Percentiles rank a stretch among this genome's conserved stretches.
Evolutionary conservation across 768 basidiomycete species (phyloP).

Genomic region (Podaxis sp.): DNA sequence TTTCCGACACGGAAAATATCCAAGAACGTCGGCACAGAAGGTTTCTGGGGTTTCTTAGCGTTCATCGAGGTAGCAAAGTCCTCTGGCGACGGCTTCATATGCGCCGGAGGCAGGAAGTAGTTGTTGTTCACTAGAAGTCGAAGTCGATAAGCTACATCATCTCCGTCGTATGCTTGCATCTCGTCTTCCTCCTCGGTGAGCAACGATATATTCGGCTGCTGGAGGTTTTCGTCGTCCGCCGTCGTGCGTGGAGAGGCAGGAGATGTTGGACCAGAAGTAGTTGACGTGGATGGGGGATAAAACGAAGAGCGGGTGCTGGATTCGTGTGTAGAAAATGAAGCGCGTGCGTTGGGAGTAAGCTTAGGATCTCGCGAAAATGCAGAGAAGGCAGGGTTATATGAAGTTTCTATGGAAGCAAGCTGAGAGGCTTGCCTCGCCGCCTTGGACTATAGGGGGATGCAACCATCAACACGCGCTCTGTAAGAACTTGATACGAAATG

Average conservation of each 20-base stretch:
- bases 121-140: constrained; percentile 82
- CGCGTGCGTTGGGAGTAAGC: constrained; percentile 44
- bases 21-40: constrained; percentile 53
- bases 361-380: constrained; percentile 47
- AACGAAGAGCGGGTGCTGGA: constrained; percentile 72
- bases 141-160: constrained; percentile 83
- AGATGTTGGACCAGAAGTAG: constrained; percentile 59
- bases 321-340: constrained; percentile 58
- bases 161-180: constrained; percentile 51
- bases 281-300: constrained; percentile 71
- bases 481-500: constrained; percentile 9
- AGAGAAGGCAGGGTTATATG: constrained; percentile 34
- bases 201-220: constrained; percentile 40
- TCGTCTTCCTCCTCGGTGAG: constrained; percentile 46
- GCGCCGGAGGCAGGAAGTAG: constrained; percentile 86
- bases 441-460: constrained; percentile 26
- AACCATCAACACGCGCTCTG: constrained; percentile 12
- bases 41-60: constrained; percentile 40
- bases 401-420: constrained; percentile 28
- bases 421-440: constrained; percentile 26
- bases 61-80: constrained; percentile 45
- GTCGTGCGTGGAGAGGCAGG: constrained; percentile 60
- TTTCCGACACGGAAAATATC: constrained; percentile 70
- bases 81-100: constrained; percentile 71
- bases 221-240: constrained; percentile 31